Conservation (phyloP, 768 basidiomycete species). For the Boletales sp. region DNA sequence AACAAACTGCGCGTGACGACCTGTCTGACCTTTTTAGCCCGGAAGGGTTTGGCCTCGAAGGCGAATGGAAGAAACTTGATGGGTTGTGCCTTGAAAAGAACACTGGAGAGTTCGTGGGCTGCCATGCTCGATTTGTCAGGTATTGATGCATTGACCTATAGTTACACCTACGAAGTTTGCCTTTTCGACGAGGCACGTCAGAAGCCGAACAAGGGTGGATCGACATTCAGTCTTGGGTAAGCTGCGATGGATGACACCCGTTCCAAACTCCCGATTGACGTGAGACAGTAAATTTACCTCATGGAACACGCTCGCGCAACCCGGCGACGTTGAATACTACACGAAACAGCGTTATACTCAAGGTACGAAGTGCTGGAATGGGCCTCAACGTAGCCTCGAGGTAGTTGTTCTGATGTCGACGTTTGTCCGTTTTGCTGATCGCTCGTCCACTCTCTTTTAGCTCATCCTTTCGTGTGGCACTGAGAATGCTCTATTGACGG, state of each 20-base stretch:
- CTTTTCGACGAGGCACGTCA: conserved; percentile 87
- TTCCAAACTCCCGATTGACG: conserved; percentile 1
- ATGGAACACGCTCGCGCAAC: conserved; percentile 65
- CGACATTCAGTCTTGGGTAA: conserved; percentile 78
- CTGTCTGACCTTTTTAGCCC: conserved; percentile 62
- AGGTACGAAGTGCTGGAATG: conserved; percentile 95
- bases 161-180: conserved; percentile 94
- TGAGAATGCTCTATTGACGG: conserved; percentile 73
- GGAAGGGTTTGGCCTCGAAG: conserved; percentile 68
- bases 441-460: conserved; percentile 33
- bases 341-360: conserved; percentile 75
- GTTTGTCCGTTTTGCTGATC: conserved; percentile 3
- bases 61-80: conserved; percentile 96
- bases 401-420: conserved; percentile 38
- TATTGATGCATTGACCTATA: conserved; percentile 29
- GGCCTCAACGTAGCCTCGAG: conserved; percentile 81
- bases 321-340: conserved; percentile 74
- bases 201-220: conserved; percentile 79
- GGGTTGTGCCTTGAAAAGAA: conserved; percentile 75
- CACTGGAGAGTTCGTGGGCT: conserved; percentile 79
- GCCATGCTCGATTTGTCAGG: not conserved
- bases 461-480: conserved; percentile 81
- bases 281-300: conserved; percentile 61
- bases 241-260: conserved; percentile 15
- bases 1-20: conserved; percentile 52